Evolutionary conservation across 345 rosid species (phyloP).

Genomic region (Eucalyptus regnans): DNA sequence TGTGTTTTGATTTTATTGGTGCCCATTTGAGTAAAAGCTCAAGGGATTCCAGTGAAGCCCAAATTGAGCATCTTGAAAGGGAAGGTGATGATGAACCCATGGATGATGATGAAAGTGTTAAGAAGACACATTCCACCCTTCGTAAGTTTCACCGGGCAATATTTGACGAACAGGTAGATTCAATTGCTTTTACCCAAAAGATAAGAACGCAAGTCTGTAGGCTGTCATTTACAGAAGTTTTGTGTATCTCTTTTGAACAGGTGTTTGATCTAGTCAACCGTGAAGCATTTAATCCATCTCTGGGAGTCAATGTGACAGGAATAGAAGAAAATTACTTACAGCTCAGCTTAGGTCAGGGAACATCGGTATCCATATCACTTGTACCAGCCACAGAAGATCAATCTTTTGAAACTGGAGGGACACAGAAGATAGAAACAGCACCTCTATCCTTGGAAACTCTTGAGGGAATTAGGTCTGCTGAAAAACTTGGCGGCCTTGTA

Average conservation of each 20-base stretch:
- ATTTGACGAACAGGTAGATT: conserved; percentile 69
- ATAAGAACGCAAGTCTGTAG: background rate
- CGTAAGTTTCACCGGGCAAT: conserved; percentile 76
- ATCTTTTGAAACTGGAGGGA: conserved; percentile 12
- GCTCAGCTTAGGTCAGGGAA: conserved; percentile 62
- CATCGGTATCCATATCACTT: conserved; percentile 62
- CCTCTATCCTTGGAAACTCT: conserved; percentile 27
- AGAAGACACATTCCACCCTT: conserved; percentile 49
- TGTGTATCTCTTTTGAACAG: conserved; percentile 26
- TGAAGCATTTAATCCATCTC: conserved; percentile 66
- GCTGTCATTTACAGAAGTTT: background rate
- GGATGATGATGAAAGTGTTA: conserved; percentile 40
- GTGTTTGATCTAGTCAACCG: conserved; percentile 76
- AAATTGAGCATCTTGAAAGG: conserved; percentile 12
- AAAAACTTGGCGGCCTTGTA: conserved; percentile 13
- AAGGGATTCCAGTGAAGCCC: conserved; percentile 16
- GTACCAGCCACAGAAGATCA: conserved; percentile 29
- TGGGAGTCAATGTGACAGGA: conserved; percentile 70
- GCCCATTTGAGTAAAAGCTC: conserved; percentile 9
- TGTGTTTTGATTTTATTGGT: conserved; percentile 76
- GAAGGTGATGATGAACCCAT: conserved; percentile 8
- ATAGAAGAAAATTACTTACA: conserved; percentile 74
- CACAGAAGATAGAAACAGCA: conserved; percentile 22
- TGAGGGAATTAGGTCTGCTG: conserved; percentile 25
- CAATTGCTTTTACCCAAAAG: background rate